Evolutionary conservation across 1,139 yeast genomes (phyloP), one percentile per base, ranked within the genome.

Genomic region (Zygosaccharomyces pseudobailii): DNA sequence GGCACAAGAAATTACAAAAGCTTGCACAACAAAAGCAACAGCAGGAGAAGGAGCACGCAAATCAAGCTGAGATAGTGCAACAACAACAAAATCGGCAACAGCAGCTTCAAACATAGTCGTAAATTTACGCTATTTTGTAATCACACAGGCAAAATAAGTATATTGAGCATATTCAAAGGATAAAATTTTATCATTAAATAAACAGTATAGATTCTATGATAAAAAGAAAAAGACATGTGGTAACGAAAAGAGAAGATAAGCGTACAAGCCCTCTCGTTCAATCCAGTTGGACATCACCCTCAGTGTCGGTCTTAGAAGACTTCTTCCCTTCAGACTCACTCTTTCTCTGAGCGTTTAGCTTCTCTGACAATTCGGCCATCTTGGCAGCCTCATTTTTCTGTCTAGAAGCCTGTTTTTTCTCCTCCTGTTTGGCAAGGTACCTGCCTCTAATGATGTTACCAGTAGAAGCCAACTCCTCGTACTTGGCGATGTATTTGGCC

Each of bases 391-490:
- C 97, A 71, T 83, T 84, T 73, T 87, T 87, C 61, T 88, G 81
- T 73, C 87, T 83, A 66, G 78, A 73, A 65, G 95, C 89, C 73
- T 88, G 95, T 72, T 84, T 84, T 79, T 87, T 87, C 73, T 92
- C 97, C 74, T 92, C 96, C 71, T 89, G 88, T 74, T 92, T 89
- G 57, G 92, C 87, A 62, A 84, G 75, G 76, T 87, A 92, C 76
- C 98, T 85, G 65, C 97, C 97, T 75, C 85, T 87, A 71, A 92
- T 88, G 60, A 92, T 75, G 78, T 94, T 92, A 71, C 98, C 98
- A 63, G 84, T 76, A 44, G 96, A 79, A 43, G 97, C 95, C 67
- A 92, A 82, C 73, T 92, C 98, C 74, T 94, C 98, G 74, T 90
- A 89, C 74, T 87, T 90, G 66, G 98, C 97, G 73, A 94, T 84